Evolutionary conservation across 1,284 basidiomycete genomes (phyloP).

Genomic region (Apiotrichum siamense): DNA sequence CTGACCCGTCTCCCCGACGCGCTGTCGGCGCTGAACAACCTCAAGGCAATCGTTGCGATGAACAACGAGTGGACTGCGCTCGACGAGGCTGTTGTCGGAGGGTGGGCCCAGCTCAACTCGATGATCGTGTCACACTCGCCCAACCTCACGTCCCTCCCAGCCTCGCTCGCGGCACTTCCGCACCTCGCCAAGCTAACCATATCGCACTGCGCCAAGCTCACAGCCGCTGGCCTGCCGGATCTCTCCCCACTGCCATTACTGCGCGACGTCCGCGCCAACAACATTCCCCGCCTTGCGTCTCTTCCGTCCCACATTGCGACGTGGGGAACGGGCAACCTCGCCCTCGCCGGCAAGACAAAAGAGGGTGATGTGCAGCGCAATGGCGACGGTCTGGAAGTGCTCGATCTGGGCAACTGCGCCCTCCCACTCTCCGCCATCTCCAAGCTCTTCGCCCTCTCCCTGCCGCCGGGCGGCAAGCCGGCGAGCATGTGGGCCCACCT

Average conservation of each 20-base stretch:
- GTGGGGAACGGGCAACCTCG: conserved; percentile 40
- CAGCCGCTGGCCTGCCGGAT: conserved; percentile 30
- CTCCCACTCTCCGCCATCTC: conserved; percentile 24
- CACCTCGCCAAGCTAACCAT: conserved; percentile 43
- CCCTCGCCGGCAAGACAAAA: conserved; percentile 15
- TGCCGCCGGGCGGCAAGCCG: background rate
- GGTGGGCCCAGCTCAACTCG: conserved; percentile 41
- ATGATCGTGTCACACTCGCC: conserved; percentile 44
- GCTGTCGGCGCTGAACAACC: conserved; percentile 22
- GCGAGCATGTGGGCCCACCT: conserved; percentile 21
- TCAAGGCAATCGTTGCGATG: conserved; percentile 44
- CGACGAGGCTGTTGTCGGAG: conserved; percentile 23
- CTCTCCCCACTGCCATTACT: conserved; percentile 38
- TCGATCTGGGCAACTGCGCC: conserved; percentile 43
- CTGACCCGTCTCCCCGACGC: conserved; percentile 24
- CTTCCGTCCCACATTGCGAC: conserved; percentile 29
- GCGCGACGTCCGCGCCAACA: conserved; percentile 43
- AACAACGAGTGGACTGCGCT: conserved; percentile 37
- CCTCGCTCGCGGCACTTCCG: conserved; percentile 17
- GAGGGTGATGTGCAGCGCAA: background rate
- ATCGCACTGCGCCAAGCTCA: conserved; percentile 39
- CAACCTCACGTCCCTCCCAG: conserved; percentile 27
- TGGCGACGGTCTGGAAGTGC: conserved; percentile 40
- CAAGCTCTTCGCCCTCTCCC: conserved; percentile 19
- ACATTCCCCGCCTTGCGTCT: conserved; percentile 31